Evolutionary conservation across 768 basidiomycete species (phyloP).

Genomic region (Auricularia cornea): DNA sequence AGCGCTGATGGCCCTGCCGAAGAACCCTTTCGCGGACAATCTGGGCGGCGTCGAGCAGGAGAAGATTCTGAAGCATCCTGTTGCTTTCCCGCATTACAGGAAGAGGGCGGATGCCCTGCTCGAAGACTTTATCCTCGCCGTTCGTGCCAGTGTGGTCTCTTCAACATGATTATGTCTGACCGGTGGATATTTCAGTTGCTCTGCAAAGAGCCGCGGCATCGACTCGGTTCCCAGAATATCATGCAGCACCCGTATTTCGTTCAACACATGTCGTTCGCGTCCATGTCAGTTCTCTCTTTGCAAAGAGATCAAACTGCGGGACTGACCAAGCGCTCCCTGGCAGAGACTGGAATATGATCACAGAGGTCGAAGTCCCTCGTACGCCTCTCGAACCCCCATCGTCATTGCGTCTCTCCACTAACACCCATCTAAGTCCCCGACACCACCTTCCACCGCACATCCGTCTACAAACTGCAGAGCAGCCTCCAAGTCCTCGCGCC

Average conservation of each 20-base stretch:
- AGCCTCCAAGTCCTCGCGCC: too few species aligned
- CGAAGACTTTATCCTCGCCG: background rate
- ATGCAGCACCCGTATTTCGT: background rate
- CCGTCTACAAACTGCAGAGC: too few species aligned
- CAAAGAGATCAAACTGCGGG: too few species aligned
- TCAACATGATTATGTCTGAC: background rate
- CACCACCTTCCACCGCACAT: too few species aligned
- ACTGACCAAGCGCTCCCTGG: too few species aligned
- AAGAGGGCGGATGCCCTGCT: background rate
- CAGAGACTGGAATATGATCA: too few species aligned
- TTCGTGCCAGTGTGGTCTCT: background rate
- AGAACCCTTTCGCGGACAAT: background rate
- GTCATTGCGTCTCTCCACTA: too few species aligned
- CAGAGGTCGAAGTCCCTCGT: too few species aligned
- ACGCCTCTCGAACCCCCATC: too few species aligned
- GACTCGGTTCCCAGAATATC: background rate
- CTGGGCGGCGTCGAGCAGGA: background rate
- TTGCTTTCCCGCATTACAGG: background rate
- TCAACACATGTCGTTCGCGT: too few species aligned
- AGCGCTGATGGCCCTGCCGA: background rate
- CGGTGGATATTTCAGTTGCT: background rate
- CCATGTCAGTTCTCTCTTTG: too few species aligned
- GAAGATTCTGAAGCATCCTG: background rate
- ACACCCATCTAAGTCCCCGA: too few species aligned
- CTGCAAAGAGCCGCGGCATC: background rate